Percentiles rank a stretch among this genome's conserved stretches.
phyloP scores from a whole-genome alignment of 306 rosid species.

The Casuarina cunninghamiana region DNA sequence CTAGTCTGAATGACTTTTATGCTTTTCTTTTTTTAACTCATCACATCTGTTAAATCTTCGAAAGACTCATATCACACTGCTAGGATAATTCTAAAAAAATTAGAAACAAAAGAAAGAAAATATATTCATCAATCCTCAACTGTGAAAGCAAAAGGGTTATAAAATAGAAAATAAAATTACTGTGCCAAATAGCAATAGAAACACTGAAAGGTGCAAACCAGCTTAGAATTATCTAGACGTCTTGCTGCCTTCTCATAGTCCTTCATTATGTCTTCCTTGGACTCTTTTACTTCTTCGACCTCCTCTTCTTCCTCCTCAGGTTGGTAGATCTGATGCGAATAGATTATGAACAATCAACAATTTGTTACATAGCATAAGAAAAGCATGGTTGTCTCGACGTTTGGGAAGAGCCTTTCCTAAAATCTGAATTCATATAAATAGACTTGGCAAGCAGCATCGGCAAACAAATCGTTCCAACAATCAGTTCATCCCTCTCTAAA shows the following conservation, averaged over 20 bases:
- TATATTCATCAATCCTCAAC: background rate
- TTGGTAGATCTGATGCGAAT: slow-evolving; percentile 57
- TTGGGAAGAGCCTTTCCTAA: background rate
- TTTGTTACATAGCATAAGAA: background rate
- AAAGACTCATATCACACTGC: slow-evolving; percentile 13
- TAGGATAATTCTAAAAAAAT: background rate
- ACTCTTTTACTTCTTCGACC: slow-evolving; percentile 51
- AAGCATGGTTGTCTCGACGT: background rate
- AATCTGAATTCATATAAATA: background rate
- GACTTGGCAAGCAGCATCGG: background rate
- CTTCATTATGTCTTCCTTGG: slow-evolving; percentile 67
- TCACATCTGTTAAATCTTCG: background rate
- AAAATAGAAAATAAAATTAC: background rate
- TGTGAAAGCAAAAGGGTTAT: background rate
- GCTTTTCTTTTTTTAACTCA: background rate
- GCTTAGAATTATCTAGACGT: slow-evolving; percentile 61
- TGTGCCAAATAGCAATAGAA: slow-evolving; percentile 9
- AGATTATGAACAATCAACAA: slow-evolving; percentile 7
- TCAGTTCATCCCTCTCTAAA: background rate
- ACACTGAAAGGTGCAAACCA: slow-evolving; percentile 56
- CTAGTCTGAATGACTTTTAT: background rate
- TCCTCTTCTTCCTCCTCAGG: slow-evolving; percentile 54
- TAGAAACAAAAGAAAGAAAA: background rate
- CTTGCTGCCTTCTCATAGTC: slow-evolving; percentile 75
- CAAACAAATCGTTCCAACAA: background rate